Percentiles rank a stretch among this genome's conserved stretches.
Evolutionary conservation across 2,329 filamentous ascomycete genomes (phyloP).

Genomic region (Bimuria novae-zelandiae): DNA sequence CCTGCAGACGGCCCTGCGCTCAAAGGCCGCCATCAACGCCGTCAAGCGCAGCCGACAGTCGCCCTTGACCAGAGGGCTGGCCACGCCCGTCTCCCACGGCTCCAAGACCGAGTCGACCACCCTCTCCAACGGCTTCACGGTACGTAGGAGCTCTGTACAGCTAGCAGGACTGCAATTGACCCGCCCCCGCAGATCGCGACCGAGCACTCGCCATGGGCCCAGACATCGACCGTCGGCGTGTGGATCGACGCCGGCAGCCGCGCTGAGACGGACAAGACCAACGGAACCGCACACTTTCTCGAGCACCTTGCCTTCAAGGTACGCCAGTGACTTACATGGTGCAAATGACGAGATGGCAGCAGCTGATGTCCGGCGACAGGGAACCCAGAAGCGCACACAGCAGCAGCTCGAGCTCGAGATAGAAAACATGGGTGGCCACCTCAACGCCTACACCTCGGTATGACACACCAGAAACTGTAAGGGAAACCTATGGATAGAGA

Average conservation of each 20-base stretch:
- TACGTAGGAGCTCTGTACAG: slow-evolving; percentile 51
- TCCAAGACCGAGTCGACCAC: slow-evolving; percentile 95
- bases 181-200: slow-evolving; percentile 76
- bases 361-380: slow-evolving; percentile 59
- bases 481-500: no score
- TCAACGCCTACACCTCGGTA: slow-evolving; percentile 99
- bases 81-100: slow-evolving; percentile 75
- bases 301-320: slow-evolving; percentile 99
- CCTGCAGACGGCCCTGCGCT: slow-evolving; percentile 87
- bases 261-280: slow-evolving; percentile 97
- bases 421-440: slow-evolving; percentile 99
- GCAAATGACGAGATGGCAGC: no score
- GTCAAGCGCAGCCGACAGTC: slow-evolving; percentile 56
- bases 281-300: slow-evolving; percentile 98
- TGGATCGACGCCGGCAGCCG: slow-evolving; percentile 99
- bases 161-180: slow-evolving; percentile 39
- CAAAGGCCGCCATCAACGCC: slow-evolving; percentile 80
- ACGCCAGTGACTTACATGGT: slow-evolving; percentile 37
- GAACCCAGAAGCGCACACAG: slow-evolving; percentile 91
- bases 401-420: slow-evolving; percentile 99
- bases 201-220: slow-evolving; percentile 96
- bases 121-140: slow-evolving; percentile 95
- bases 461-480: slow-evolving; percentile 55
- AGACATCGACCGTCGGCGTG: slow-evolving; percentile 96
- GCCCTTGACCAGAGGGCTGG: slow-evolving; percentile 83